A percentile compares a stretch with the other conserved stretches of the same genome.
Conservation (phyloP, 2,329 filamentous ascomycete species). For the Pseudogymnoascus sp. region DNA sequence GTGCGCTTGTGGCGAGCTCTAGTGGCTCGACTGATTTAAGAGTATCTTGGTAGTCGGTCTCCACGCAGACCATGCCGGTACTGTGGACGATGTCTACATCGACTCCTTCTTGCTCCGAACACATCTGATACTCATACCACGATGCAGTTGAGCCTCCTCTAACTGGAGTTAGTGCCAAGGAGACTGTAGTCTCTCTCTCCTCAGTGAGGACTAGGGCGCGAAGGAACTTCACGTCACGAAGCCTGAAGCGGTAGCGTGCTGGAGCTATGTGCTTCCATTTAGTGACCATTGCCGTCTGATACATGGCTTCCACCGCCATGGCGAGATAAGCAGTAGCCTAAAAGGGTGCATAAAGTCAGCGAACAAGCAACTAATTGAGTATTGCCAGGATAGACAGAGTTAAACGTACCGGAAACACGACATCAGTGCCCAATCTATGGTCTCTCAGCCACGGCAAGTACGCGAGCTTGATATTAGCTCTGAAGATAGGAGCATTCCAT, state of each 20-base stretch:
- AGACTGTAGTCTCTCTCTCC: neutral
- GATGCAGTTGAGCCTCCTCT: neutral
- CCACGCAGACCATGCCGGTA: slow-evolving; percentile 18
- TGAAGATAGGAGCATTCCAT: slow-evolving; percentile 24
- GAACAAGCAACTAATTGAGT: neutral
- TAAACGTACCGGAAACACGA: neutral
- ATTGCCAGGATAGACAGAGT: neutral
- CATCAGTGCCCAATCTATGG: slow-evolving; percentile 32
- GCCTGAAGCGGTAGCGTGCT: slow-evolving; percentile 13
- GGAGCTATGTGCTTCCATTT: neutral
- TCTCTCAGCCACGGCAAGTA: slow-evolving; percentile 49
- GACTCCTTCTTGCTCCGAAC: slow-evolving; percentile 20
- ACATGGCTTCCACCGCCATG: slow-evolving; percentile 22
- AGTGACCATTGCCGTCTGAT: slow-evolving; percentile 15
- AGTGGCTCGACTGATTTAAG: slow-evolving; percentile 3
- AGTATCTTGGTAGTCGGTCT: neutral
- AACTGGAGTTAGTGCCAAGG: neutral
- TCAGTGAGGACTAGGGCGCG: slow-evolving; percentile 25
- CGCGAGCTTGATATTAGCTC: slow-evolving; percentile 24
- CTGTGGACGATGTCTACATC: slow-evolving; percentile 26
- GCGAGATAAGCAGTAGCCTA: slow-evolving; percentile 18
- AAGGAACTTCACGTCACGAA: slow-evolving; percentile 20
- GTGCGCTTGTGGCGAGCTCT: neutral
- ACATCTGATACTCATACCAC: slow-evolving; percentile 28
- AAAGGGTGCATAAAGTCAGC: neutral